Evolutionary conservation across 1,284 basidiomycete genomes (phyloP).

Genomic region (Athelia psychrophila): DNA sequence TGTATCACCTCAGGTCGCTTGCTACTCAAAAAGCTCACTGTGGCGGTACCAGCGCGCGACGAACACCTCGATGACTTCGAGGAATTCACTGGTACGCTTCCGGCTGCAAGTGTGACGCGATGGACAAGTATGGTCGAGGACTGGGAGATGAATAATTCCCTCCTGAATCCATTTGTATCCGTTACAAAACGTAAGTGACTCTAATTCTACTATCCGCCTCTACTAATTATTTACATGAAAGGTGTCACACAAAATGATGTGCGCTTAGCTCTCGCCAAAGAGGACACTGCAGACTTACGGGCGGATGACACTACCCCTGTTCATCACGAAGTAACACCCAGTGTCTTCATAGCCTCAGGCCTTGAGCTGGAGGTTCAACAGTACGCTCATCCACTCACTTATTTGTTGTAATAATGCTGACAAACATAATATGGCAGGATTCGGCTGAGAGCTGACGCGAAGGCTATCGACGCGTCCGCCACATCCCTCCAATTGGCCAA

Average conservation of each 20-base stretch:
- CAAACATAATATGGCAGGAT: constrained; percentile 2
- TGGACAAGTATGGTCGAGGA: too few relatives aligned
- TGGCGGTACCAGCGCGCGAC: too few relatives aligned
- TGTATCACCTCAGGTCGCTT: too few relatives aligned
- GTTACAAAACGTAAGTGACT: too few relatives aligned
- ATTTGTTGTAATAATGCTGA: background rate
- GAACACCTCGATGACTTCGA: too few relatives aligned
- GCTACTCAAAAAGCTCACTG: too few relatives aligned
- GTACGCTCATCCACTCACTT: background rate
- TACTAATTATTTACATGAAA: background rate
- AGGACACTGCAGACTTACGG: background rate
- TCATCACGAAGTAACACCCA: background rate
- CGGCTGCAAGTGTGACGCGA: too few relatives aligned
- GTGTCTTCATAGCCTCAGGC: background rate
- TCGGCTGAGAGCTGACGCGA: constrained; percentile 5
- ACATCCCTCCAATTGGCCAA: constrained; percentile 7
- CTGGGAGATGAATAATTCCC: too few relatives aligned
- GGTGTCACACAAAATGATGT: background rate
- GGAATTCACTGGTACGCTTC: too few relatives aligned
- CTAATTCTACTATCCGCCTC: background rate
- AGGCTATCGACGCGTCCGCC: background rate
- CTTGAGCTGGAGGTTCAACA: background rate
- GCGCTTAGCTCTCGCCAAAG: background rate
- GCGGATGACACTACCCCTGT: background rate
- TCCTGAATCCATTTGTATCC: too few relatives aligned